Conservation (phyloP, 305 asterid genomes). For the Solanum hybrid region DNA sequence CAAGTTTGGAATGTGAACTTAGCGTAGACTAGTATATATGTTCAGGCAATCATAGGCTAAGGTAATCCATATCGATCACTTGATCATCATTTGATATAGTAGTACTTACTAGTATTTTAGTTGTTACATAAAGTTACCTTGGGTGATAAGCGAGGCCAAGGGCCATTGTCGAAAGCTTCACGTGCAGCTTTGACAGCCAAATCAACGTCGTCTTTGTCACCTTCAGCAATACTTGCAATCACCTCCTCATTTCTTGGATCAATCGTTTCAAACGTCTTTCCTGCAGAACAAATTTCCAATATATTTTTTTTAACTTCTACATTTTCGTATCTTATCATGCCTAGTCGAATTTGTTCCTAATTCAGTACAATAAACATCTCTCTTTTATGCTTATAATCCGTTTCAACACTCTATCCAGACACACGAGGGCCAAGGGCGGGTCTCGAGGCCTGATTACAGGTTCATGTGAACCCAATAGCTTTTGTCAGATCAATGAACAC, state of each 20-base stretch:
- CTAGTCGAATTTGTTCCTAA: not conserved
- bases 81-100: not conserved
- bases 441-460: not conserved
- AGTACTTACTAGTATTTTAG: not conserved
- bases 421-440: not conserved
- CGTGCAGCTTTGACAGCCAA: constrained; percentile 43
- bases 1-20: not conserved
- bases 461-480: not conserved
- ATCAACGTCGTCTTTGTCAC: constrained; percentile 34
- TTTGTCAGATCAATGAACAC: not conserved
- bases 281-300: not conserved
- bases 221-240: constrained; percentile 35
- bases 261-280: constrained; percentile 23
- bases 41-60: not conserved
- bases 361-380: not conserved
- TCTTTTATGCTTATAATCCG: not conserved
- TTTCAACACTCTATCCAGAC: not conserved
- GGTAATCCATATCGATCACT: not conserved
- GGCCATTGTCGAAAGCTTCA: constrained; percentile 37
- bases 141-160: constrained; percentile 44
- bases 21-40: not conserved
- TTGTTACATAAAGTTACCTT: constrained; percentile 8
- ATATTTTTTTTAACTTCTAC: no score
- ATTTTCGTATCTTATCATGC: not conserved
- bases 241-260: constrained; percentile 34